phyloP scores from a whole-genome alignment of 768 basidiomycete genomes.

The Kwoniella sp. region DNA sequence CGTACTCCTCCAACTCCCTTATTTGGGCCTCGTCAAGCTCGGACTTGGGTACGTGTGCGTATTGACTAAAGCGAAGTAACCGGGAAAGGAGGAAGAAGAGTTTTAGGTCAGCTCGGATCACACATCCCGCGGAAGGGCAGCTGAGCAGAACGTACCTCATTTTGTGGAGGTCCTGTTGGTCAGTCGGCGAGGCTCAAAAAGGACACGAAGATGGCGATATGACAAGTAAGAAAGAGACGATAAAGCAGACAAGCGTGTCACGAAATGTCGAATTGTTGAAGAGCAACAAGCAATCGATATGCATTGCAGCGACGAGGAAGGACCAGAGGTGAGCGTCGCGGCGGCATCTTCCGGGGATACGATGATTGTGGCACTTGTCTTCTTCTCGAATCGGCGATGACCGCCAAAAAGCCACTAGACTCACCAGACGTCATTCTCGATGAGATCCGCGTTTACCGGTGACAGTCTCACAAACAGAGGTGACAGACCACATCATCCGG shows the following conservation, averaged over 20 bases:
- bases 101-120: too few species aligned
- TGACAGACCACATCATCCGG: background rate
- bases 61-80: conserved; percentile 68
- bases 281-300: background rate
- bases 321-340: background rate
- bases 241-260: background rate
- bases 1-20: conserved; percentile 93
- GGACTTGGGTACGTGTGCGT: conserved; percentile 92
- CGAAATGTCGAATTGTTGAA: background rate
- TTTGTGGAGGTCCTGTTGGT: background rate
- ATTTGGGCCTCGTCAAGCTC: conserved; percentile 97
- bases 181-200: background rate
- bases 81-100: background rate
- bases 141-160: background rate
- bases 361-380: background rate
- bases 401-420: too few species aligned
- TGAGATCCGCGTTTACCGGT: background rate
- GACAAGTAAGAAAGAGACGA: background rate
- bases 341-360: background rate
- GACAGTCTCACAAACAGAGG: too few species aligned
- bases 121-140: background rate
- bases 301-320: background rate
- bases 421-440: too few species aligned
- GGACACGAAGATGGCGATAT: background rate
- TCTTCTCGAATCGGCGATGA: too few species aligned